Base-by-base conservation (phyloP, 1,139 yeast genomes). In the Protomyces macrosporus region DNA sequence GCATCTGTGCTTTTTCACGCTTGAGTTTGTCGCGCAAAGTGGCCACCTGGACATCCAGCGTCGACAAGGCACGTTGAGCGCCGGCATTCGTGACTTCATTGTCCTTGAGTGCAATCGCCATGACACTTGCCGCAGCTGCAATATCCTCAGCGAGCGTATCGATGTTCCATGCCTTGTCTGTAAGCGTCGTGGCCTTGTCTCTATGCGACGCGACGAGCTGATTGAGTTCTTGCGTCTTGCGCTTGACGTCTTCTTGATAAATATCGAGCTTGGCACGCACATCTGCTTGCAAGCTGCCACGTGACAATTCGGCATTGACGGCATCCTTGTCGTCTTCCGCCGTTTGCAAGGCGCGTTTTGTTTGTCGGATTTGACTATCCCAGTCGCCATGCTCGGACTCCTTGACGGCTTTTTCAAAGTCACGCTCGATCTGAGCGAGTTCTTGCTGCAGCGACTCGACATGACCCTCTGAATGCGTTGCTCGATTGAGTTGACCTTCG, bases 321-420 rank as follows among this genome's bases (percentile, higher is more conserved):
- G 76, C 73, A 66, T 84, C 87, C 30, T 82, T 67, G 1, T 75
- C 71, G 53, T 79, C 81, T 33, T 79, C 72, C 34, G 69, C 67
- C 16, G 65, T 70, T 45, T 73, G 73, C 52, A 77, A 71, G 16
- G 63, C 70, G 35, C 75, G 78, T 23, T 66, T 53, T 40, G 56
- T 60, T 51, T 67, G 54, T 33, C 60, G 57, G 7, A 67, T 45
- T 9, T 65, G 53, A 3, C 55, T 65, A 35, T 64, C 64, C 53
- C 62, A 65, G 42, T 63, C 61, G 14, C 37, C 62, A 2, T 42
- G 53, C 42, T 63, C 66, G 52, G 53, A 59, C 16, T 60, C 67
- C 30, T 54, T 45, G n/a, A 57, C 65, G 42, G 45, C 55, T 36
- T 30, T 59, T 16, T 63, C 66, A 14, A 71, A 64, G 32, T 65